Conservation (phyloP, 345 rosid genomes). For the Mangifera indica region DNA sequence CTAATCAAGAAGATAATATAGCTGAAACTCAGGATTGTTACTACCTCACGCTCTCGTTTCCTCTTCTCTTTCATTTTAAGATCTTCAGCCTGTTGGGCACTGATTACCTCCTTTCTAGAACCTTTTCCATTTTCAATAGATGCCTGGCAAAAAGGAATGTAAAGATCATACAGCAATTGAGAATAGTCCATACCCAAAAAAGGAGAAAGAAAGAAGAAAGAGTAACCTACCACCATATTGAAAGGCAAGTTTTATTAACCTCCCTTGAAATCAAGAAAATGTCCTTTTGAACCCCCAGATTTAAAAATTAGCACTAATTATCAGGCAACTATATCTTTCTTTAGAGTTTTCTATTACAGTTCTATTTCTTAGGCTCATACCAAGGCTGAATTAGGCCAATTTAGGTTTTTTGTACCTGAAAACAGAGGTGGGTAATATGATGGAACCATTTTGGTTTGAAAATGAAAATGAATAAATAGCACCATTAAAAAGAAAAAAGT, state of each 20-base stretch:
- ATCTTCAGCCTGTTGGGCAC: constrained; percentile 90
- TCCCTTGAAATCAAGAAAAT: too few relatives aligned
- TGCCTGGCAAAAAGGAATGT: constrained; percentile 37
- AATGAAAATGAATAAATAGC: not conserved
- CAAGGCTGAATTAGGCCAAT: too few relatives aligned
- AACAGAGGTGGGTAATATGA: not conserved
- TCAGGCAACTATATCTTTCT: too few relatives aligned
- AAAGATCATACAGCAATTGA: not conserved
- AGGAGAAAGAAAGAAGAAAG: not conserved
- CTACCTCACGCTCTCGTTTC: constrained; percentile 84
- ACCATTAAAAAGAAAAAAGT: not conserved
- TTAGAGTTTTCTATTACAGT: too few relatives aligned
- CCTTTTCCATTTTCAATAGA: constrained; percentile 49
- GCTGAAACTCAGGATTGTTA: constrained; percentile 11
- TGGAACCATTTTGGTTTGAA: not conserved
- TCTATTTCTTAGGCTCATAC: too few relatives aligned
- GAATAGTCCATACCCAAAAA: not conserved
- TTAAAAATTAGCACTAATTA: too few relatives aligned
- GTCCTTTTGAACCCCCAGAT: too few relatives aligned
- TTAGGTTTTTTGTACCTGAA: too few relatives aligned
- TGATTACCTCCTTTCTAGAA: constrained; percentile 55
- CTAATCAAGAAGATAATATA: constrained; percentile 15
- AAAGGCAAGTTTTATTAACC: not conserved
- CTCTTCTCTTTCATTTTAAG: constrained; percentile 89
- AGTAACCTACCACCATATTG: not conserved